Base-by-base conservation (phyloP, 2,329 filamentous ascomycete genomes). In the Alternaria sp. region DNA sequence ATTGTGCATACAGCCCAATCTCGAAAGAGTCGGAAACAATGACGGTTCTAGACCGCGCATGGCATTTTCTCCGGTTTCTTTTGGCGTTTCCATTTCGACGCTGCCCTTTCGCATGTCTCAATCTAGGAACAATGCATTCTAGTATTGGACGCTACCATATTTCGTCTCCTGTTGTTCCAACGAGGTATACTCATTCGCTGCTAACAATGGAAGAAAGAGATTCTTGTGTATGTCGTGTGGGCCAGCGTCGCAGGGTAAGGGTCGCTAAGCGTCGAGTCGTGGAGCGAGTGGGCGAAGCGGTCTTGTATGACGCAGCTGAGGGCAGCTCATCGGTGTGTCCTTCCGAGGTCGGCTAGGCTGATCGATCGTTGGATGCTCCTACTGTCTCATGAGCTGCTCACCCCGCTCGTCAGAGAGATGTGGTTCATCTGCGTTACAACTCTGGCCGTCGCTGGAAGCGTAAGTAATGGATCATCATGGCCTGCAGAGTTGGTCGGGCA, bases 21-120 rank as follows among this genome's bases (percentile, higher is more conserved):
- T 59, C 52, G 54, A 65, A 65, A 63, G 63, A 64, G 64, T 44
- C 45, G 57, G 58, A 49, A 56, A 61, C 26, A 30, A 25, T 21
- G 25, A 25, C 50, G 54, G 61, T 32, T 44, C 54, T 56, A 66
- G 36, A 47, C 52, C 54, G 10, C 49, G 51, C 57, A 28, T 66
- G 49, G 47, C 44, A 47, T 49, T 32, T 58, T 45, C 28, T 56
- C 57, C 57, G 49, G 46, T 40, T 19, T 32, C 26, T 6, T 45
- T 21, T 30, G 28, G 30, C 12, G 19, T 50, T 23, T 56, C 26
- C 26, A 6, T 60, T 46, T 59, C 49, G n/a, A 49, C 32, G 30
- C 36, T 49, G 23, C 36, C 36, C 50, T 51, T 26, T 60, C 44
- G 26, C 40, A 19, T 30, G 8, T 44, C 51, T 19, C 19, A 40